Evolutionary conservation across 306 rosid species (phyloP), one percentile per base, ranked within the genome.

Genomic region (Cotoneaster glaucophyllus): DNA sequence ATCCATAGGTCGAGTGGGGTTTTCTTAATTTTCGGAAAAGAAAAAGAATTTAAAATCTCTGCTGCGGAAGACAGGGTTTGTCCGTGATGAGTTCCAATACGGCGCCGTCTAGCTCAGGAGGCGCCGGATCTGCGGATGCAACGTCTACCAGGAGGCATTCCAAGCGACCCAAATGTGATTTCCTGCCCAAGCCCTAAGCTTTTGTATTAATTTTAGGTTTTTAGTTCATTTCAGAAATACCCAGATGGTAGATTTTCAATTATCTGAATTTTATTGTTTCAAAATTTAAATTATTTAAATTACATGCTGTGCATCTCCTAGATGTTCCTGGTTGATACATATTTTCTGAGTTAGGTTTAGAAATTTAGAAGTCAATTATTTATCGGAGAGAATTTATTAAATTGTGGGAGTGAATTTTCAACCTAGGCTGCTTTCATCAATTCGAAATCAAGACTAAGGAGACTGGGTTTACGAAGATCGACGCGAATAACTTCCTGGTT

Each of bases 111-210:
- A 88, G 88, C 84, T 83, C 96, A 2, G 90, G 77, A n/a, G 89
- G 62, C 48, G 67, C 87, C 81, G 98, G 95, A 94, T 94, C 98
- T 77, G 74, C 87, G 74, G 98, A 92, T 84, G 26, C 88, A 31
- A 73, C 95, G 6, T 81, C 92, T 71, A n/a, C 90, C 24, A 84
- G 92, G 79, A 86, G 93, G 84, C 82, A 89, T 71, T 84, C 96
- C 57, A 95, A 95, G 88, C 87, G 97, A 58, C 98, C 98, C 26
- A 92, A 95, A 85, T 95, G 98, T 95, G 87, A 77, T 67, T 70
- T 64, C 39, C 54, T 77, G 66, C 74, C 13, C 21, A 9, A 41
- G 0, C 69, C 26, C 62, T 64, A 12, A 71, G 10, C 31, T 78
- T 71, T 69, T 29, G 66, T 26, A 18, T 34, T 24, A n/a, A 82